A percentile compares a stretch with the other conserved stretches of the same genome.
These are phyloP conservation scores for Saccharomyces hybrid DNA, from an alignment of 1,139 yeast species.

Conservation along the genomic window DNA sequence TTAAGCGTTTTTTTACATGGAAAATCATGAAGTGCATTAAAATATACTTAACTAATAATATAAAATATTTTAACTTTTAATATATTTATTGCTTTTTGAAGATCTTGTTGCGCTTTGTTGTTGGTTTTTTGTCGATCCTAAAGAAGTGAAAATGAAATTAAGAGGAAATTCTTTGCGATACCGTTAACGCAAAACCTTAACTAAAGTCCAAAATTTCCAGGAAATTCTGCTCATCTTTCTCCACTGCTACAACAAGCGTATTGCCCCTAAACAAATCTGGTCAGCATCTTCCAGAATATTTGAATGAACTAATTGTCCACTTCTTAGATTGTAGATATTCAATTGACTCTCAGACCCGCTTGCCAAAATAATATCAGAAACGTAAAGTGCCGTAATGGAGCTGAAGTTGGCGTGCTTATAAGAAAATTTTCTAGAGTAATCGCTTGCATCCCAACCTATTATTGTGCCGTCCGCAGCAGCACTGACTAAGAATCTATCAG, in stretches of 20 bases:
- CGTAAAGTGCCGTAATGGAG: slow-evolving; percentile 90
- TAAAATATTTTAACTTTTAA: too few relatives aligned
- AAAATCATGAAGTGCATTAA: too few relatives aligned
- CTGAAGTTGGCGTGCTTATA: slow-evolving; percentile 77
- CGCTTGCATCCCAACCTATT: slow-evolving; percentile 84
- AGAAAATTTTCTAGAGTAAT: slow-evolving; percentile 60
- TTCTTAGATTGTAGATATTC: slow-evolving; percentile 78
- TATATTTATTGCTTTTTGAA: too few relatives aligned
- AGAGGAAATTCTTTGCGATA: too few relatives aligned
- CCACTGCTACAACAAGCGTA: slow-evolving; percentile 84
- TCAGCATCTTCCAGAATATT: slow-evolving; percentile 73
- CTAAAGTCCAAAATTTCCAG: slow-evolving; percentile 82
- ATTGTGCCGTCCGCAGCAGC: slow-evolving; percentile 95
- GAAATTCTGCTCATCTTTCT: slow-evolving; percentile 52
- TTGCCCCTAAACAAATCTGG: slow-evolving; percentile 82
- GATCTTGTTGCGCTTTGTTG: too few relatives aligned
- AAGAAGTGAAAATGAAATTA: too few relatives aligned
- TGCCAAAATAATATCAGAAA: slow-evolving; percentile 74
- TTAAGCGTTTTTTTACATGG: too few relatives aligned
- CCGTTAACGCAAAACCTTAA: slow-evolving; percentile 1
- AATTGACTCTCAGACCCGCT: slow-evolving; percentile 81
- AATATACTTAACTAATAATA: too few relatives aligned
- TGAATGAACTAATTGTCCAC: slow-evolving; percentile 64
- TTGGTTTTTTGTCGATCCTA: too few relatives aligned
- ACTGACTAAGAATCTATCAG: slow-evolving; percentile 73